Evolutionary conservation across 2,329 filamentous ascomycete genomes (phyloP), one percentile per base, ranked within the genome.

Genomic region (Paraphoma chrysanthemicola): DNA sequence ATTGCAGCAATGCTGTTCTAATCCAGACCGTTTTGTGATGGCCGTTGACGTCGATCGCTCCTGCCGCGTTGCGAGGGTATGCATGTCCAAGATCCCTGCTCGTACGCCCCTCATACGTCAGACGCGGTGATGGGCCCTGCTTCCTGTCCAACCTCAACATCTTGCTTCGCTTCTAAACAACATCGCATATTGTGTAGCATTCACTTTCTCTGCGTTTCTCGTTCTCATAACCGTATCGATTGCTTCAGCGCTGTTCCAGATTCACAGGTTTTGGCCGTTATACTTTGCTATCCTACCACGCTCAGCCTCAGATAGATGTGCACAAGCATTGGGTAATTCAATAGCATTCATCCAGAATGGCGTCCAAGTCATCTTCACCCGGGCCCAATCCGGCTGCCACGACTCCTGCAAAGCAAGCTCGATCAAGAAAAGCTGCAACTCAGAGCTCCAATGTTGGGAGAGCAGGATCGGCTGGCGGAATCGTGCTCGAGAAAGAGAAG

Each of bases 21-120:
- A 23, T 23, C 33, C 33, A 10, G 33, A 36, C 9, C 33, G 14
- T 36, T 54, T 54, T 57, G 43, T 51, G 62, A 64, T 68, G 52
- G 52, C 56, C 57, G 57, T 60, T 57, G 47, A 59, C 62, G 66
- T 59, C 45, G 60, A 66, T 65, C 66, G 44, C 51, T 61, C 48
- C 59, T 50, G 47, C 36, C 17, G 46, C 33, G 29, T 49, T 56
- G 49, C 60, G 63, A 49, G 59, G 56, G 44, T 55, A 42, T 53
- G 57, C 57, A 56, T 54, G 56, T 51, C 50, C 23, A 23, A 55
- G 17, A 66, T 52, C 64, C 67, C 57, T 64, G 67, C 53, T 56
- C 36, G 51, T 53, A 56, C 62, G 63, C 63, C 64, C 69, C 69
- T 71, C 66, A 68, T 75, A 75, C 72, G 72, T 75, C 73, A 76